A percentile compares a stretch with the other conserved stretches of the same genome.
These are phyloP conservation scores for Parmelia sp. DNA, from an alignment of 495 filamentous ascomycete genomes.

Conservation along the genomic window DNA sequence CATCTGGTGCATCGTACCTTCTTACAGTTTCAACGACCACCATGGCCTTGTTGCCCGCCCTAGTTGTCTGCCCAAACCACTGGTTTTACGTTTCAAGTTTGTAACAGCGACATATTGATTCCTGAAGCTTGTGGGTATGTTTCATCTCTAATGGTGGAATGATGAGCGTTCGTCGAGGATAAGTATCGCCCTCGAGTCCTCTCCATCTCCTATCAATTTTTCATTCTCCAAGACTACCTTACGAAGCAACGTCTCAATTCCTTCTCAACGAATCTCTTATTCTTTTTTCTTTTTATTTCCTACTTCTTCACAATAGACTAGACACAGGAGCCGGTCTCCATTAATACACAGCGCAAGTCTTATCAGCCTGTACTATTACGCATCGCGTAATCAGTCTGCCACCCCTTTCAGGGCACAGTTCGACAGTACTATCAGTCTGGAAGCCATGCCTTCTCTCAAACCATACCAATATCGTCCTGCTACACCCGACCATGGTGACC, in stretches of 20 bases:
- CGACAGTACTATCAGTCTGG: conserved; percentile 10
- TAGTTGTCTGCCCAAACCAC: not conserved
- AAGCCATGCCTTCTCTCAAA: conserved; percentile 41
- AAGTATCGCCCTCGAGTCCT: conserved; percentile 26
- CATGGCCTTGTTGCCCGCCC: conserved; percentile 9
- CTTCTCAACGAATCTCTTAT: conserved; percentile 28
- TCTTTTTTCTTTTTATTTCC: conserved; percentile 19
- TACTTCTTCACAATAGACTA: conserved; percentile 24
- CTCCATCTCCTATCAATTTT: conserved; percentile 16
- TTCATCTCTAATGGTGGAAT: conserved; percentile 22
- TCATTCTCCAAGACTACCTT: conserved; percentile 15
- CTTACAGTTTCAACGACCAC: conserved; percentile 19
- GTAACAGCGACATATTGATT: conserved; percentile 1
- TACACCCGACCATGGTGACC: conserved; percentile 38
- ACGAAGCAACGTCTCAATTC: conserved; percentile 22
- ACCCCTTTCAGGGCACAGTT: not conserved
- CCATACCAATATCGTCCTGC: conserved; percentile 42
- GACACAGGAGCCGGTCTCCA: conserved; percentile 28
- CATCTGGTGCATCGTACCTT: too few relatives aligned
- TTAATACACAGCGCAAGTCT: conserved; percentile 19
- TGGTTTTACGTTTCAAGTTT: conserved; percentile 20
- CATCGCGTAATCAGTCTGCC: conserved; percentile 11
- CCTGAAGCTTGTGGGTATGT: conserved; percentile 17
- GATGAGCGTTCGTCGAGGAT: conserved; percentile 21
- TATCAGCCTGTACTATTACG: conserved; percentile 3